Evolutionary conservation across 192 early-diverging fungal genomes (phyloP).

Genomic region (Coemansia aciculifera): DNA sequence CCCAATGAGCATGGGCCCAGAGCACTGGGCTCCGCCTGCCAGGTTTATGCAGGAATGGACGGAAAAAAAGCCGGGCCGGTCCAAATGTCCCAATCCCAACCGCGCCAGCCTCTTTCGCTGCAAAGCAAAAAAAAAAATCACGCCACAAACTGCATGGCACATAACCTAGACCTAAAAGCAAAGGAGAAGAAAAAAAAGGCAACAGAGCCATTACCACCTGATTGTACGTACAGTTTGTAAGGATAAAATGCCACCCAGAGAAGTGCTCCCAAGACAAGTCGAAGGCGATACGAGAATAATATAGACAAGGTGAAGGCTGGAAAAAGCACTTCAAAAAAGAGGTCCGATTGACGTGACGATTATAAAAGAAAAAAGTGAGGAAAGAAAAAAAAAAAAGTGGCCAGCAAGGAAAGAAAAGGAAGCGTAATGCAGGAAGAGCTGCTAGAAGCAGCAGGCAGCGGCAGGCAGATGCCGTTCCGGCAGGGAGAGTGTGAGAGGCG

Average conservation of each 20-base stretch:
- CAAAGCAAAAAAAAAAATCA: background rate
- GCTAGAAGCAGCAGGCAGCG: constrained; percentile 5
- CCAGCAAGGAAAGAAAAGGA: background rate
- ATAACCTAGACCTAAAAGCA: background rate
- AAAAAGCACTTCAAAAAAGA: background rate
- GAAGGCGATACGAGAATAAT: background rate
- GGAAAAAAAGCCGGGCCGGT: background rate
- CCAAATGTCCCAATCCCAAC: background rate
- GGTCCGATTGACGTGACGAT: background rate
- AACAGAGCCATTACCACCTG: background rate
- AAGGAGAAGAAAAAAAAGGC: background rate
- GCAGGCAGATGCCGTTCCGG: background rate
- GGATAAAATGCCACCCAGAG: background rate
- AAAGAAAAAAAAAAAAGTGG: background rate
- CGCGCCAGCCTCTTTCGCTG: background rate
- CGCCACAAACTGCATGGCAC: background rate
- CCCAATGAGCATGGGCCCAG: background rate
- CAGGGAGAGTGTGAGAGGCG: constrained; percentile 6
- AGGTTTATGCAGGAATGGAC: background rate
- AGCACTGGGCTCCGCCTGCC: background rate
- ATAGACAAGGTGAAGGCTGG: background rate
- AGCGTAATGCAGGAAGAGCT: background rate
- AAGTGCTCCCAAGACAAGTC: background rate
- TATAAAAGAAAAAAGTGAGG: background rate
- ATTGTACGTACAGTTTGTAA: constrained; percentile 5